Evolutionary conservation across 2,329 filamentous ascomycete species (phyloP).

Genomic region (Apiospora aurea): DNA sequence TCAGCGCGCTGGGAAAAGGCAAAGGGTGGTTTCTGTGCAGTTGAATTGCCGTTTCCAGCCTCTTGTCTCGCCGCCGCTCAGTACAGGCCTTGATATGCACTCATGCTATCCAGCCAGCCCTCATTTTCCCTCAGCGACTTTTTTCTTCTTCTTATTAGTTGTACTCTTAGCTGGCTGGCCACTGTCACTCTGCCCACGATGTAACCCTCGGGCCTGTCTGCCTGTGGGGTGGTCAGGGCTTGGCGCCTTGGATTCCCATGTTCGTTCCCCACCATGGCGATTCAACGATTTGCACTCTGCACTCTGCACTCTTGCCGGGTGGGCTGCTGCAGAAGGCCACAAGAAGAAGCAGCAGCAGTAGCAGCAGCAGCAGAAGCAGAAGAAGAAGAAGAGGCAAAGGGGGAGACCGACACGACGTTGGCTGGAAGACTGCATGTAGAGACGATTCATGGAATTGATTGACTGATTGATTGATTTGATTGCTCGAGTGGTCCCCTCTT

Average conservation of each 20-base stretch:
- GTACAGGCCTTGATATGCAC: neutral
- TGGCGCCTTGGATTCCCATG: neutral
- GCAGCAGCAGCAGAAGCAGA: neutral
- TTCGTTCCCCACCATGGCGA: slow-evolving; percentile 8
- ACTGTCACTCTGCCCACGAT: neutral
- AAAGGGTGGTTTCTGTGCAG: neutral
- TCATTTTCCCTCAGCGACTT: slow-evolving; percentile 5
- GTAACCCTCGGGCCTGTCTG: neutral
- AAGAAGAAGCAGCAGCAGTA: neutral
- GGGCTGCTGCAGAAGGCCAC: neutral
- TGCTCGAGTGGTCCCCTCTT: neutral
- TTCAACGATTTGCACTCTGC: slow-evolving; percentile 15
- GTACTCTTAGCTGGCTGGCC: neutral
- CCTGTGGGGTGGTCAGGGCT: slow-evolving; percentile 11
- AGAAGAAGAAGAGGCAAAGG: neutral
- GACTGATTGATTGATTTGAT: neutral
- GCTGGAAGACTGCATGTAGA: neutral
- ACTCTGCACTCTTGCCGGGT: neutral
- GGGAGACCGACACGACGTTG: neutral
- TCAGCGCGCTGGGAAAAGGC: neutral
- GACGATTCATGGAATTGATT: neutral
- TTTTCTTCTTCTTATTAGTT: neutral
- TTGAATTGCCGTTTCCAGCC: slow-evolving; percentile 5
- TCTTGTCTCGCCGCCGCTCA: neutral
- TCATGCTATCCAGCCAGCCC: neutral